A percentile compares a stretch with the other conserved stretches of the same genome.
Evolutionary conservation across 805 yeast species (phyloP).

Genomic region (Nakazawaea sp.): DNA sequence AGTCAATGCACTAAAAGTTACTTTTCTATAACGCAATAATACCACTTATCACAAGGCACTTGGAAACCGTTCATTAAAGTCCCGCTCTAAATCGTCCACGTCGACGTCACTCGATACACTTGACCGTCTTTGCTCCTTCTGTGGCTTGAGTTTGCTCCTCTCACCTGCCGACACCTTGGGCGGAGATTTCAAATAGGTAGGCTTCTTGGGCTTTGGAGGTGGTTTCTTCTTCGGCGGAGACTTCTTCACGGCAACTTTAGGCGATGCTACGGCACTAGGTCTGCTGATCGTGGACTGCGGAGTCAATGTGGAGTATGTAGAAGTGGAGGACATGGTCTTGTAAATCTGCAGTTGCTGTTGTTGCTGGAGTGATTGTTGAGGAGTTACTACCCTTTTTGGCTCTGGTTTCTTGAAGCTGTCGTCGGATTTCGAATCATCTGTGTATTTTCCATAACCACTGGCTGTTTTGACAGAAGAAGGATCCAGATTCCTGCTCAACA

Average conservation of each 20-base stretch:
- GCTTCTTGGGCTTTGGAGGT: conserved; percentile 65
- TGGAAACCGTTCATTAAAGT: conserved; percentile 54
- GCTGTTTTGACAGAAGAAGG: conserved; percentile 58
- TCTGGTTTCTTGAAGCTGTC: conserved; percentile 4
- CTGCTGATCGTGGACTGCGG: conserved; percentile 8
- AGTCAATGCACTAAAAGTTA: too few species aligned
- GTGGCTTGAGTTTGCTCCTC: background rate
- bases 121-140: conserved; percentile 7
- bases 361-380: too few species aligned
- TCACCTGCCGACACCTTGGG: conserved; percentile 11
- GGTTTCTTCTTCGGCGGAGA: conserved; percentile 19
- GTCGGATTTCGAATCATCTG: conserved; percentile 28
- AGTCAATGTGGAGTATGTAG: conserved; percentile 9
- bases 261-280: conserved; percentile 14
- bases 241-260: background rate
- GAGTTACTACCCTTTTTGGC: background rate
- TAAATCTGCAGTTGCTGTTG: too few species aligned
- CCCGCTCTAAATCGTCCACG: conserved; percentile 51
- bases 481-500: conserved; percentile 32
- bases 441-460: conserved; percentile 73
- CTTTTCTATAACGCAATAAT: too few species aligned
- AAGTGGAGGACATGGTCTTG: conserved; percentile 5
- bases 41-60: conserved; percentile 48
- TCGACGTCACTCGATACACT: conserved; percentile 25
- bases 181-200: conserved; percentile 40